Evolutionary conservation across 805 yeast species (phyloP).

Genomic region (Ogataea pignaliae): DNA sequence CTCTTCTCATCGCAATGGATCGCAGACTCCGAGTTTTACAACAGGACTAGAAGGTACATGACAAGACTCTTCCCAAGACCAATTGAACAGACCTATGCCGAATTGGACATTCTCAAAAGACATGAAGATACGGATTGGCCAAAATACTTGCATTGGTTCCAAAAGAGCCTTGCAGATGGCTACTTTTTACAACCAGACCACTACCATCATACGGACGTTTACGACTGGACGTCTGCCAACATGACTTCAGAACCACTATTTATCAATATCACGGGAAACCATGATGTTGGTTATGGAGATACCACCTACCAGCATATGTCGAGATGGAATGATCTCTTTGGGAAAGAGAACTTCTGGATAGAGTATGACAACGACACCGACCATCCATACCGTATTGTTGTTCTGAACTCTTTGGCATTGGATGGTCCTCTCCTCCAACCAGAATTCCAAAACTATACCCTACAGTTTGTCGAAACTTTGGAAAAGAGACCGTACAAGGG

Average conservation of each 20-base stretch:
- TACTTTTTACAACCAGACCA: constrained; percentile 22
- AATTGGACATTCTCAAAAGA: constrained; percentile 40
- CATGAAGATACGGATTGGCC: constrained; percentile 57
- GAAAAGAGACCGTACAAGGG: constrained; percentile 59
- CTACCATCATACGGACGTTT: constrained; percentile 55
- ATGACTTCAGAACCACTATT: constrained; percentile 56
- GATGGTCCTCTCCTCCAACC: constrained; percentile 89
- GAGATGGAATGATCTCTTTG: constrained; percentile 69
- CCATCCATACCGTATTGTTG: constrained; percentile 86
- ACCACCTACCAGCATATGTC: constrained; percentile 88
- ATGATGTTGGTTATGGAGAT: constrained; percentile 96
- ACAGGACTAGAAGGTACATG: constrained; percentile 70
- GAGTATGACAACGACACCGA: constrained; percentile 60
- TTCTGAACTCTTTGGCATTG: constrained; percentile 71
- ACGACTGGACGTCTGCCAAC: constrained; percentile 53
- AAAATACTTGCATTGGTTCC: constrained; percentile 34
- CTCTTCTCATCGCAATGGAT: constrained; percentile 95
- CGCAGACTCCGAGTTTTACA: constrained; percentile 75
- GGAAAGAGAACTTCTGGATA: constrained; percentile 79
- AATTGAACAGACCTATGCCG: constrained; percentile 42
- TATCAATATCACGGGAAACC: constrained; percentile 88
- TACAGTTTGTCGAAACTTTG: constrained; percentile 67
- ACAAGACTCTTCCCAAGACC: constrained; percentile 66
- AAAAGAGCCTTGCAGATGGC: constrained; percentile 29
- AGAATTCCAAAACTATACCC: constrained; percentile 59